Conservation (phyloP, 352 stramenopile genomes). For the Globisporangium spiculum region DNA sequence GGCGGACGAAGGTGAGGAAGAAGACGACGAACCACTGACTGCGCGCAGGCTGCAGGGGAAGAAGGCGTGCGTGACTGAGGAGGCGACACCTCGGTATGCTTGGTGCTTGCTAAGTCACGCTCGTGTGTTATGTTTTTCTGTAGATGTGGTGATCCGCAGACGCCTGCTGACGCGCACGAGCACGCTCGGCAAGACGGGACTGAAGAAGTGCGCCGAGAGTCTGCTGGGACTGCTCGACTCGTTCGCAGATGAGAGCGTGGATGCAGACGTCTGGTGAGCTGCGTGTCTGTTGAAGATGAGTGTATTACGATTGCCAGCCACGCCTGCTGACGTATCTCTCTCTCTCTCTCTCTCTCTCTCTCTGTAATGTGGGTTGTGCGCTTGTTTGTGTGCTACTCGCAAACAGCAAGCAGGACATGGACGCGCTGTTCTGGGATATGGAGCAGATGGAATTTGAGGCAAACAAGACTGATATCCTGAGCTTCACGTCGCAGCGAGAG, state of each 20-base stretch:
- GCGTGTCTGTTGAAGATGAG: background rate
- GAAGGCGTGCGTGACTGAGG: background rate
- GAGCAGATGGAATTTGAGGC: constrained; percentile 84
- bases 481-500: constrained; percentile 79
- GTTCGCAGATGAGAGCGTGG: constrained; percentile 59
- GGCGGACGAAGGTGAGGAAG: constrained; percentile 53
- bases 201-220: constrained; percentile 78
- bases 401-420: constrained; percentile 60
- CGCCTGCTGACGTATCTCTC: background rate
- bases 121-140: background rate
- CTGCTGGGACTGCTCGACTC: constrained; percentile 65
- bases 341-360: background rate
- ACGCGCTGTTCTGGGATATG: constrained; percentile 82
- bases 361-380: background rate
- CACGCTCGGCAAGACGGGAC: constrained; percentile 69
- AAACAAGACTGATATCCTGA: constrained; percentile 77
- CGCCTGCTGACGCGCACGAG: constrained; percentile 79
- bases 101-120: background rate
- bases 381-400: background rate
- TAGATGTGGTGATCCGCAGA: constrained; percentile 67
- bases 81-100: background rate
- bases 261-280: constrained; percentile 45
- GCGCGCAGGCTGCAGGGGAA: background rate
- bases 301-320: background rate
- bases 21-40: background rate